Conservation (phyloP, 768 basidiomycete genomes). For the Candolleomyces efflorescens region DNA sequence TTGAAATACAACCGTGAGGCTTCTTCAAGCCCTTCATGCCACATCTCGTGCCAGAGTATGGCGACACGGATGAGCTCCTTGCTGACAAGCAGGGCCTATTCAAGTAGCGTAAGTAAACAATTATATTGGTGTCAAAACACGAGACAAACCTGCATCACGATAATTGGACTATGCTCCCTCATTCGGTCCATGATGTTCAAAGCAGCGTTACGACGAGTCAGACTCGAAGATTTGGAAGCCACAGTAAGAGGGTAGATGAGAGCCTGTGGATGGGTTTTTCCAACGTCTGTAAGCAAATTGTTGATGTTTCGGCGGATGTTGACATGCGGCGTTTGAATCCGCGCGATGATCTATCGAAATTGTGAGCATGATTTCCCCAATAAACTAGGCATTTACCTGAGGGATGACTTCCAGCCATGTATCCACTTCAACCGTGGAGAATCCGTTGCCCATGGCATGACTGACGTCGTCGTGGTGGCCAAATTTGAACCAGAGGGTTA, state of each 20-base stretch:
- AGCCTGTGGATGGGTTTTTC: constrained; percentile 96
- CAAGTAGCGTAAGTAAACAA: neutral
- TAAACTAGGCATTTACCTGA: constrained; percentile 60
- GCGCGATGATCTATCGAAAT: constrained; percentile 80
- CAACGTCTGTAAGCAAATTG: constrained; percentile 84
- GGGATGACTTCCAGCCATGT: constrained; percentile 99
- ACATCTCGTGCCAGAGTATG: constrained; percentile 97
- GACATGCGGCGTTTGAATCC: constrained; percentile 90
- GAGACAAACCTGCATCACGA: constrained; percentile 75
- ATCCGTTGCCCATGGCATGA: constrained; percentile 82
- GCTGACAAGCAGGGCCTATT: constrained; percentile 56
- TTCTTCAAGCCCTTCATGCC: constrained; percentile 98
- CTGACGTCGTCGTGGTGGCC: constrained; percentile 88
- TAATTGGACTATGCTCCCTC: constrained; percentile 82
- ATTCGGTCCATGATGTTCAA: constrained; percentile 86
- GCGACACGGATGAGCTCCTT: constrained; percentile 95
- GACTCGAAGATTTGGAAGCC: constrained; percentile 92
- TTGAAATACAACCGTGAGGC: constrained; percentile 96
- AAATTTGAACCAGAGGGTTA: constrained; percentile 98
- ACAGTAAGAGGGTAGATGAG: constrained; percentile 95
- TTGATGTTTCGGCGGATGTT: constrained; percentile 90
- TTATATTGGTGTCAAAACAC: neutral
- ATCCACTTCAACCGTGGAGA: constrained; percentile 87
- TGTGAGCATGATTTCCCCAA: neutral
- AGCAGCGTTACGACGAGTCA: constrained; percentile 77